These are phyloP conservation scores for Metarhizium brunneum DNA, from an alignment of 2,329 filamentous ascomycete species.

Conservation along the genomic window DNA sequence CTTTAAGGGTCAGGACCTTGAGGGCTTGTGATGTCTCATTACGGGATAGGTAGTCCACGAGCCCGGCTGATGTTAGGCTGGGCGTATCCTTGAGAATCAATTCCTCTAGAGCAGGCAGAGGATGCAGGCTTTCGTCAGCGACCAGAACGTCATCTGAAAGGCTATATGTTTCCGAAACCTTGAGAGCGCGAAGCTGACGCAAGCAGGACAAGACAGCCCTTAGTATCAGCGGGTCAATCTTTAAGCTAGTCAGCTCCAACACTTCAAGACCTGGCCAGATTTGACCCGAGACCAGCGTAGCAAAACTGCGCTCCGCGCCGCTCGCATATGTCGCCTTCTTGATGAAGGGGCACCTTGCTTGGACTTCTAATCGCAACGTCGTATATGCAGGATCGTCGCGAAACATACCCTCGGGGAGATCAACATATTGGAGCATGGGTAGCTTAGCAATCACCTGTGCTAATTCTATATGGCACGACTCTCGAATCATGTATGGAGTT, in stretches of 20 bases:
- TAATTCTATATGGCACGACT: constrained; percentile 74
- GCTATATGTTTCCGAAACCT: constrained; percentile 58
- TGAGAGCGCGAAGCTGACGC: constrained; percentile 60
- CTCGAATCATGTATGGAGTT: constrained; percentile 88
- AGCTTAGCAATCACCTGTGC: constrained; percentile 78
- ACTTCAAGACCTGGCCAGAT: constrained; percentile 65
- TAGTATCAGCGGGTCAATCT: constrained; percentile 61
- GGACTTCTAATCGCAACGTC: constrained; percentile 72
- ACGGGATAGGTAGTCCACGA: constrained; percentile 57
- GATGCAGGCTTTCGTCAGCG: constrained; percentile 53
- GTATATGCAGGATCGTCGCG: constrained; percentile 68
- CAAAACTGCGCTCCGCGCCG: constrained; percentile 71
- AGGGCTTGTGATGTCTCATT: constrained; percentile 52
- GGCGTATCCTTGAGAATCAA: constrained; percentile 65
- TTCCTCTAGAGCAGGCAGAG: constrained; percentile 66
- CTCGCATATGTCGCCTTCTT: constrained; percentile 80
- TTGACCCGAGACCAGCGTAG: constrained; percentile 54
- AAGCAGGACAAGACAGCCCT: constrained; percentile 63
- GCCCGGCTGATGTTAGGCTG: constrained; percentile 60
- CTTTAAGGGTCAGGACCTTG: constrained; percentile 58
- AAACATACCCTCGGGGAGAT: constrained; percentile 83
- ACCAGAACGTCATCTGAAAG: constrained; percentile 73
- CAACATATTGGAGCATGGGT: constrained; percentile 79
- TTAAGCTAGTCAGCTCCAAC: constrained; percentile 58
- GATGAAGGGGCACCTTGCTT: constrained; percentile 73